A percentile compares a stretch with the other conserved stretches of the same genome.
Conservation (phyloP, 2,329 filamentous ascomycete species). For the Rutstroemia sydowiana region DNA sequence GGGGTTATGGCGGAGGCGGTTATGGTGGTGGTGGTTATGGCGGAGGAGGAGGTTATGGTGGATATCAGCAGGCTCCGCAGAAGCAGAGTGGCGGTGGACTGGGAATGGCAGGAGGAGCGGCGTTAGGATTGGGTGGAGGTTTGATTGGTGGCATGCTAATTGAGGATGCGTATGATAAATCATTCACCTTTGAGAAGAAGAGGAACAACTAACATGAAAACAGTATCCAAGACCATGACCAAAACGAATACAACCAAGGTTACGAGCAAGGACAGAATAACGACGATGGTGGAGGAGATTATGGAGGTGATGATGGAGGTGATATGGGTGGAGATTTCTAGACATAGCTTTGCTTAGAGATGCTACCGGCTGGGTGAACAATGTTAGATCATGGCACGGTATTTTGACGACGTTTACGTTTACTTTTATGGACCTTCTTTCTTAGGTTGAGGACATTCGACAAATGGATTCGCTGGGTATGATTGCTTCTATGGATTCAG, state of each 20-base stretch:
- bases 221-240: slow-evolving; percentile 49
- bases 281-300: not conserved
- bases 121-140: slow-evolving; percentile 74
- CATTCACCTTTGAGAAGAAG: not conserved
- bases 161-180: slow-evolving; percentile 43
- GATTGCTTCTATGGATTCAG: no score
- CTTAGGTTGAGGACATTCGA: no score
- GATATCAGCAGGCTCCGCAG: slow-evolving; percentile 29
- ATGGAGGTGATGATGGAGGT: slow-evolving; percentile 11
- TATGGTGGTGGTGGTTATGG: slow-evolving; percentile 26
- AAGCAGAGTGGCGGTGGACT: slow-evolving; percentile 41
- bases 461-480: no score
- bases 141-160: slow-evolving; percentile 71
- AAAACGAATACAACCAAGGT: slow-evolving; percentile 50
- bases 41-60: no score
- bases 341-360: not conserved
- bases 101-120: slow-evolving; percentile 66
- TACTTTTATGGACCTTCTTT: no score
- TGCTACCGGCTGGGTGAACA: no score
- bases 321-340: slow-evolving; percentile 9
- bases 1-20: slow-evolving; percentile 33
- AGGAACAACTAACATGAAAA: not conserved
- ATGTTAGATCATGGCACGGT: no score
- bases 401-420: no score
- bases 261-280: slow-evolving; percentile 22